Percentiles rank a stretch among this genome's conserved stretches.
These are phyloP conservation scores for Saksenaea vasiformis DNA, from an alignment of 371 early-diverging fungal species.

Conservation along the genomic window DNA sequence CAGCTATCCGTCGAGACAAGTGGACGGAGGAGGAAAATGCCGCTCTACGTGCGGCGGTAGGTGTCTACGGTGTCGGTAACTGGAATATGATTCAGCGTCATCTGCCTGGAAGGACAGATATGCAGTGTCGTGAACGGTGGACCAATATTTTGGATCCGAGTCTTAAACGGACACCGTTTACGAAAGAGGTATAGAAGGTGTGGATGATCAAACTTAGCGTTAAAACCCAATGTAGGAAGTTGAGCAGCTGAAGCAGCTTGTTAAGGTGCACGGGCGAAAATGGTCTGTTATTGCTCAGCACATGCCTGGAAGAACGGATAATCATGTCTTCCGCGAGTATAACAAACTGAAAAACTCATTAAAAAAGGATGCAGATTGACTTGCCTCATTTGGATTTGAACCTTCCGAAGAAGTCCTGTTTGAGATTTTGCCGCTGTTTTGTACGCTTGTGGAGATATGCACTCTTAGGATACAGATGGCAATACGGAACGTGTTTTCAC, in stretches of 20 bases:
- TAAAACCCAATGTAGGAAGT: conserved; percentile 15
- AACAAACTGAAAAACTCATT: not conserved
- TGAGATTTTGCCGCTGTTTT: no score
- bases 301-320: conserved; percentile 44
- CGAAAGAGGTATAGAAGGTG: conserved; percentile 44
- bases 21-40: conserved; percentile 82
- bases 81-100: conserved; percentile 77
- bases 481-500: no score
- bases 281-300: conserved; percentile 31
- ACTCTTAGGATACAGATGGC: no score
- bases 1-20: conserved; percentile 71
- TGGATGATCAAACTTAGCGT: no score
- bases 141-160: conserved; percentile 71
- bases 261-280: conserved; percentile 27
- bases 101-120: conserved; percentile 80
- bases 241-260: conserved; percentile 12
- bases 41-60: conserved; percentile 64
- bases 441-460: no score
- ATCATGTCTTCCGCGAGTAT: conserved; percentile 23
- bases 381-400: no score
- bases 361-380: no score
- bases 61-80: conserved; percentile 67
- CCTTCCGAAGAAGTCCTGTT: no score
- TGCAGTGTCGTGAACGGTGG: conserved; percentile 88
- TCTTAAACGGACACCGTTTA: conserved; percentile 58